Evolutionary conservation across 2,329 filamentous ascomycete genomes (phyloP).

Genomic region (Diaporthe helianthi): DNA sequence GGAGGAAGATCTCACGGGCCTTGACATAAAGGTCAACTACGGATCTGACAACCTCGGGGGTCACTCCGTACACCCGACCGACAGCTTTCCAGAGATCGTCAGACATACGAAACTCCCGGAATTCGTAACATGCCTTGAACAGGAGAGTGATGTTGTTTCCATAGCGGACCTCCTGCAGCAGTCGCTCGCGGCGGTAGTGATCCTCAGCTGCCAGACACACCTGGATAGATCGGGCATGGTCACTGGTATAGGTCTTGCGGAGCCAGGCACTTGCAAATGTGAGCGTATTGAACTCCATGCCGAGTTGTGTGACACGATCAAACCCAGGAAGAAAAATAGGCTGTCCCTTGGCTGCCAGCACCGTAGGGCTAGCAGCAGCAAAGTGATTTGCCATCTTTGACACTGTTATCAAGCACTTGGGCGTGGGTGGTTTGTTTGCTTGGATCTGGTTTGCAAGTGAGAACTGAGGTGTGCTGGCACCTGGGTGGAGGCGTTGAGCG

Average conservation of each 20-base stretch:
- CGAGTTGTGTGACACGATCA: not conserved
- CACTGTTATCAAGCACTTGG: not conserved
- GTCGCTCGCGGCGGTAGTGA: not conserved
- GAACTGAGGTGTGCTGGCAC: not conserved
- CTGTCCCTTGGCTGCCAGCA: not conserved
- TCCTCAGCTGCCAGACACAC: not conserved
- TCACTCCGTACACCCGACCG: not conserved
- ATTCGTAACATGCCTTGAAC: constrained; percentile 8
- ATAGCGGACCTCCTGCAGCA: constrained; percentile 12
- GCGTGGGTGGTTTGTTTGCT: not conserved
- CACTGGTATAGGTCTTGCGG: constrained; percentile 10
- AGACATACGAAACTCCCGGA: not conserved
- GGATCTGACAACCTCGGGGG: not conserved
- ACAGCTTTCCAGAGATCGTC: constrained; percentile 7
- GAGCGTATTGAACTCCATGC: not conserved
- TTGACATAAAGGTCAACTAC: not conserved
- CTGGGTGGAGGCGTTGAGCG: not conserved
- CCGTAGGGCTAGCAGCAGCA: not conserved
- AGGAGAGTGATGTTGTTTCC: constrained; percentile 32
- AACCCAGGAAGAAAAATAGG: constrained; percentile 28
- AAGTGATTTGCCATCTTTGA: not conserved
- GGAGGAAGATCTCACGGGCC: not conserved
- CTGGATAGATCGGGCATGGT: not conserved
- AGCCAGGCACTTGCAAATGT: constrained; percentile 14
- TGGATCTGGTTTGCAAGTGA: not conserved